These are phyloP conservation scores for Vigna radiata DNA, from an alignment of 306 rosid genomes.

Conservation along the genomic window DNA sequence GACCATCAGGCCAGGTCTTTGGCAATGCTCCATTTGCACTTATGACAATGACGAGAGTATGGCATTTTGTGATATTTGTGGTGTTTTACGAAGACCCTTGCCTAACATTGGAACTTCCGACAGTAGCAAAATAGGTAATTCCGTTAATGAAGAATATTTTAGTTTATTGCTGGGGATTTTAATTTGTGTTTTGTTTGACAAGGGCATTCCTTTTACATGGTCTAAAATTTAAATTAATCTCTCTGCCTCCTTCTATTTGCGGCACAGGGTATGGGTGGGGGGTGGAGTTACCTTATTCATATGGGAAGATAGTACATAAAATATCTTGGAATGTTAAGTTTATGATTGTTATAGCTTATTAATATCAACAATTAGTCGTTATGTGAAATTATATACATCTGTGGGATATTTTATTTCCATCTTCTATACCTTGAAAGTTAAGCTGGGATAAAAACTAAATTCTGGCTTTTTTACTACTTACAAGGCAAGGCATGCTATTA, in stretches of 20 bases:
- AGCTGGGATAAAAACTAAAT: neutral
- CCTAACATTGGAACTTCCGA: slow-evolving; percentile 40
- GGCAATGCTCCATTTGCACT: slow-evolving; percentile 88
- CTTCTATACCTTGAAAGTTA: neutral
- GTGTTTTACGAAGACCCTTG: slow-evolving; percentile 73
- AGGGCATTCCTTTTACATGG: slow-evolving; percentile 35
- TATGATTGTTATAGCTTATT: no score
- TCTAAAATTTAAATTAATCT: slow-evolving; percentile 6
- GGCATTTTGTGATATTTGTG: slow-evolving; percentile 86
- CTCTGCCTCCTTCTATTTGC: neutral
- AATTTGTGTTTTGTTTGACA: slow-evolving; percentile 34
- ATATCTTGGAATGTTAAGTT: slow-evolving; percentile 3
- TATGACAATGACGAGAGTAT: slow-evolving; percentile 84
- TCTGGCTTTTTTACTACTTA: no score
- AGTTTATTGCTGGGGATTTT: slow-evolving; percentile 17
- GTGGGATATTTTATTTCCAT: slow-evolving; percentile 7
- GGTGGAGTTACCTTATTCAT: neutral
- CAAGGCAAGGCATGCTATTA: no score
- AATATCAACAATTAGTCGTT: no score
- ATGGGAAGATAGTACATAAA: slow-evolving; percentile 22
- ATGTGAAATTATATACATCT: no score
- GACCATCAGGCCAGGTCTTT: slow-evolving; percentile 52
- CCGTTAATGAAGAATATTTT: slow-evolving; percentile 33
- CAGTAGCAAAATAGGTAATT: slow-evolving; percentile 68
- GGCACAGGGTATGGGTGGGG: neutral